Percentiles rank a stretch among this genome's conserved stretches.
phyloP scores from a whole-genome alignment of 164 flowering plant species.

The Vitis rotundifolia region DNA sequence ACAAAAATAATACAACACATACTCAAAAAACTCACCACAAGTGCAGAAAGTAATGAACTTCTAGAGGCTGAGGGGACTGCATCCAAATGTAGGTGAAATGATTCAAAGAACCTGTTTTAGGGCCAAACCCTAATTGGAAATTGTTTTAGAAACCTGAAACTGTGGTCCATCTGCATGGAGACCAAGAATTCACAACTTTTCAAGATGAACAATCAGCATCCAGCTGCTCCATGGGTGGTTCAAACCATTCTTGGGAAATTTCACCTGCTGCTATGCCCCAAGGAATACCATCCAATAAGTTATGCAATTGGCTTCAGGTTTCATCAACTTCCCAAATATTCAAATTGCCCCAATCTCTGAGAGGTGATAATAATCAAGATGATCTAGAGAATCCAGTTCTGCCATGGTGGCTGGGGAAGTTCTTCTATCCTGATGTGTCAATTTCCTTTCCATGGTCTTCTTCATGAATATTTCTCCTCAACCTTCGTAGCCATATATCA shows the following conservation, averaged over 20 bases:
- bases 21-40: background rate
- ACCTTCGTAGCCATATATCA: slow-evolving; percentile 82
- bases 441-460: slow-evolving; percentile 71
- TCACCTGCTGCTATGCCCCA: background rate
- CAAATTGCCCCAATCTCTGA: background rate
- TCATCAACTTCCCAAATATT: slow-evolving; percentile 8
- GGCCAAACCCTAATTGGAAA: no score
- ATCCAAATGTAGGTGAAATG: background rate
- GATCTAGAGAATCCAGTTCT: slow-evolving; percentile 20
- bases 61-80: background rate
- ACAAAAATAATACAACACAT: slow-evolving; percentile 3
- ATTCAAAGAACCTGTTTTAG: no score
- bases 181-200: no score
- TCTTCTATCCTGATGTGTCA: slow-evolving; percentile 36
- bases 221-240: no score
- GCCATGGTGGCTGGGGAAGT: background rate
- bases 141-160: no score
- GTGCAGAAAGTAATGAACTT: slow-evolving; percentile 1
- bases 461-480: slow-evolving; percentile 52
- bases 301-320: background rate
- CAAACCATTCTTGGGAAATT: background rate
- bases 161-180: no score
- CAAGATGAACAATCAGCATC: background rate
- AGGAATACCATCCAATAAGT: background rate
- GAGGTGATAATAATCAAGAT: background rate